Evolutionary conservation across 345 rosid genomes (phyloP).

Genomic region (Raphanus sativus): DNA sequence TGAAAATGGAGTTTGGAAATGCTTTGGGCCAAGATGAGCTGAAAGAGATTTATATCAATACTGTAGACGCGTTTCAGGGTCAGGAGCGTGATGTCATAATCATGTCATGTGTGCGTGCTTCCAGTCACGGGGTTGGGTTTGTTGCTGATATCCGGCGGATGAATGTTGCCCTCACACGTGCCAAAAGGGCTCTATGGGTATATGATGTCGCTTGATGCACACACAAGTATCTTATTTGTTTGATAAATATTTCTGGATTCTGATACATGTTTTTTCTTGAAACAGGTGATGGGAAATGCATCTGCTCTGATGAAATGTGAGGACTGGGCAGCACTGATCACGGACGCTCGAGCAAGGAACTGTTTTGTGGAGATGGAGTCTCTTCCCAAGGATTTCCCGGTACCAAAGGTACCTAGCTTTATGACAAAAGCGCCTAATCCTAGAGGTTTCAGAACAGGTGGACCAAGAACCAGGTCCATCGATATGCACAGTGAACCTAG

Average conservation of each 20-base stretch:
- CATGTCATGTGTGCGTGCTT: conserved; percentile 99
- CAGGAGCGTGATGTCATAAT: conserved; percentile 99
- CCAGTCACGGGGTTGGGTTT: conserved; percentile 92
- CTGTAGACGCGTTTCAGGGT: conserved; percentile 99
- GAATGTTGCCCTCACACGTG: conserved; percentile 99
- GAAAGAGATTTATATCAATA: conserved; percentile 91
- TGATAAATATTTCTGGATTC: conserved; percentile 1
- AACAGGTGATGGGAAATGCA: conserved; percentile 98
- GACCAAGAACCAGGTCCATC: conserved; percentile 67
- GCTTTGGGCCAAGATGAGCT: conserved; percentile 83
- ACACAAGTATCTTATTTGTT: not conserved
- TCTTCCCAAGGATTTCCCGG: conserved; percentile 74
- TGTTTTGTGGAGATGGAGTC: conserved; percentile 94
- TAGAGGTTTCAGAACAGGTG: conserved; percentile 69
- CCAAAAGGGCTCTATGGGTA: conserved; percentile 97
- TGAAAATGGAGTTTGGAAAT: conserved; percentile 79
- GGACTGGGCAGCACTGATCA: conserved; percentile 89
- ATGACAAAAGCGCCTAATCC: conserved; percentile 56
- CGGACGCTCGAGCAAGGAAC: conserved; percentile 81
- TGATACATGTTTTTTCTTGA: conserved; percentile 12
- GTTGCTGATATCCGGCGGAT: conserved; percentile 95
- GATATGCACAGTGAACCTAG: conserved; percentile 64
- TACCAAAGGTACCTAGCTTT: conserved; percentile 49
- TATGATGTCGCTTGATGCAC: conserved; percentile 22
- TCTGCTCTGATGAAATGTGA: conserved; percentile 76